Evolutionary conservation across 2,329 filamentous ascomycete species (phyloP).

Genomic region (Onygena corvina): DNA sequence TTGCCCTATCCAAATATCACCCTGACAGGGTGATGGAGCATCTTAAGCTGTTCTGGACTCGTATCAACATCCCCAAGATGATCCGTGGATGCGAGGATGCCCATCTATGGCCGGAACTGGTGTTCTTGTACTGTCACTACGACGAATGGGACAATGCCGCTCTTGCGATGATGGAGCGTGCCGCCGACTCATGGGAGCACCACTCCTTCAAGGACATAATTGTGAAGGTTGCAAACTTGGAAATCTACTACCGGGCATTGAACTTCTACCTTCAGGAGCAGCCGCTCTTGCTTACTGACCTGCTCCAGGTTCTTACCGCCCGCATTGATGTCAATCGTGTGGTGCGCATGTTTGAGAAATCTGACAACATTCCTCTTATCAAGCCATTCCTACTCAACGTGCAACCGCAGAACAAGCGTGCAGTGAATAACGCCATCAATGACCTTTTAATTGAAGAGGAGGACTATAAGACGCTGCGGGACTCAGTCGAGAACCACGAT

Average conservation of each 20-base stretch:
- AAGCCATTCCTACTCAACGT: constrained; percentile 98
- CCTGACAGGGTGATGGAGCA: constrained; percentile 97
- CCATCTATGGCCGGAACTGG: constrained; percentile 91
- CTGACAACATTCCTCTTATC: constrained; percentile 93
- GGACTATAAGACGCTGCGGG: constrained; percentile 94
- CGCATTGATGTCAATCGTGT: constrained; percentile 97
- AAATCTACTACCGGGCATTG: constrained; percentile 95
- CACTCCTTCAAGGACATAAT: constrained; percentile 99
- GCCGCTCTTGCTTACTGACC: constrained; percentile 86
- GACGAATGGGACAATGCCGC: constrained; percentile 97
- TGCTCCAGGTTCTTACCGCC: constrained; percentile 80
- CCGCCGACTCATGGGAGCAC: constrained; percentile 97
- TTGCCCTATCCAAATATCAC: constrained; percentile 87
- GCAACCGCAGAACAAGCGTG: constrained; percentile 92
- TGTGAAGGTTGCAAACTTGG: constrained; percentile 93
- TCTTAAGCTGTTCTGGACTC: constrained; percentile 93
- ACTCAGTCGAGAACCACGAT: constrained; percentile 97
- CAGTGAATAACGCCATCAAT: constrained; percentile 96
- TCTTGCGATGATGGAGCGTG: constrained; percentile 93
- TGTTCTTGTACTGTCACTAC: constrained; percentile 97
- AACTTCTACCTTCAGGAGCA: constrained; percentile 98
- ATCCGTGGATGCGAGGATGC: constrained; percentile 88
- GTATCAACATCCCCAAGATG: constrained; percentile 96
- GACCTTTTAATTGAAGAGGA: constrained; percentile 96
- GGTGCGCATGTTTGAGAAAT: constrained; percentile 98